Conservation (phyloP, 2,329 filamentous ascomycete species). For the Cladophialophora immunda region DNA sequence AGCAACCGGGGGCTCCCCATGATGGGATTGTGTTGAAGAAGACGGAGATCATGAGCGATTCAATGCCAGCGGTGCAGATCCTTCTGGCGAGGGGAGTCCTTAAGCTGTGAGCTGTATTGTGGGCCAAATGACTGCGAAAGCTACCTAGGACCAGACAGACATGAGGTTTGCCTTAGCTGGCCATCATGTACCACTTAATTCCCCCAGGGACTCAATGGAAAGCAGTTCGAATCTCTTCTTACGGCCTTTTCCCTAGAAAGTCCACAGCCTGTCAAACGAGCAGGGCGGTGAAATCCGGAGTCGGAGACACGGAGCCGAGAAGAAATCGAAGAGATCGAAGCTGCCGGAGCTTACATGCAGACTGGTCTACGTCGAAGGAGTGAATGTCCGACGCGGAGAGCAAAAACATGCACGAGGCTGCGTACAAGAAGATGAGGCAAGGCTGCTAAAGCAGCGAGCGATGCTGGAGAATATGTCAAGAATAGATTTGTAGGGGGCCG, state of each 20-base stretch:
- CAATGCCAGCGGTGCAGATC: constrained; percentile 32
- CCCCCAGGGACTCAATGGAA: background rate
- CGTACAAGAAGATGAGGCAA: background rate
- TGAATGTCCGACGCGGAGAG: background rate
- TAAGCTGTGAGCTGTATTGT: constrained; percentile 14
- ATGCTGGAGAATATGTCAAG: background rate
- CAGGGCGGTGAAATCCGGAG: background rate
- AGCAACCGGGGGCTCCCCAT: constrained; percentile 30
- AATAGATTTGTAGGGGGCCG: too few relatives aligned
- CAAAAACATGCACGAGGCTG: background rate
- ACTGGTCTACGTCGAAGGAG: background rate
- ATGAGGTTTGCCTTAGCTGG: background rate
- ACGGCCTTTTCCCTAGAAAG: background rate
- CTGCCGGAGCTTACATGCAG: background rate
- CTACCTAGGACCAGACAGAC: too few relatives aligned
- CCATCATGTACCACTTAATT: background rate
- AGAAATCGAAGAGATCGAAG: background rate
- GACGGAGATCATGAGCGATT: constrained; percentile 35
- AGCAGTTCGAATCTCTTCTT: background rate
- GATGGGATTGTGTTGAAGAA: constrained; percentile 32
- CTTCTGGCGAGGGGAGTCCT: constrained; percentile 36
- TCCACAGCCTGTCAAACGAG: background rate
- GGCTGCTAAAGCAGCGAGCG: background rate
- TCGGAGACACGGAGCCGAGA: background rate
- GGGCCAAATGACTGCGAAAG: background rate